Base-by-base conservation (phyloP, 176 grass and related monocot species). In the Oryza rufipogon region DNA sequence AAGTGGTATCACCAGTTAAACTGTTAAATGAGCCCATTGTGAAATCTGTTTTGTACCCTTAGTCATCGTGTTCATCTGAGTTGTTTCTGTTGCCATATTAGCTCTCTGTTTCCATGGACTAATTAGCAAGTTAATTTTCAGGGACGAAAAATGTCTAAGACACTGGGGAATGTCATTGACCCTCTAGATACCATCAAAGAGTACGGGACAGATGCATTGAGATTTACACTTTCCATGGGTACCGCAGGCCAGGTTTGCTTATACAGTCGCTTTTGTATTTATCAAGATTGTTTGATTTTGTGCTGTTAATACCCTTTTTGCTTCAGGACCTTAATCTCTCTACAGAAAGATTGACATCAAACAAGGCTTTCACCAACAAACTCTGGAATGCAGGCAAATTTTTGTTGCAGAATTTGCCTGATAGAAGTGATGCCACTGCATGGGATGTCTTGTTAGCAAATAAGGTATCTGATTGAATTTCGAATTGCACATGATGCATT, bases 311-410 rank as follows among this genome's bases (percentile, higher is more conserved):
- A 45, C 71, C 52, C 52, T 71, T 85, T 80, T 85, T 47, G 25
- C 71, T 86, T 79, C 86, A 98, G 96, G 96, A 98, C 84, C 90
- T 98, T 66, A 98, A 98, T 95, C 96, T 98, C 46, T 95, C 92
- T 76, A 89, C 67, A 17, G 96, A 98, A 89, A 98, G 96, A 79
- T 86, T 98, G 83, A 88, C 80, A 74, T 94, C 96, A 83, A 98
- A 95, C 80, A 98, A 98, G 83, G 91, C 93, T 93, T 98, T 98
- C 74, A 98, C 93, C 34, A 98, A 98, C 83, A 98, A 98, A 80
- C 86, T 98, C 78, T 98, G 96, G 96, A 98, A 98, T 69, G 96
- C 93, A 19, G 96, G 96, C 73, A 98, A 95, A 92, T 98, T 98
- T 82, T 83, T 98, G 67, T 86, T 98, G 74, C 96, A 98, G 84